phyloP scores from a whole-genome alignment of 1,284 basidiomycete genomes.

The Lignosus rhinocerotis region DNA sequence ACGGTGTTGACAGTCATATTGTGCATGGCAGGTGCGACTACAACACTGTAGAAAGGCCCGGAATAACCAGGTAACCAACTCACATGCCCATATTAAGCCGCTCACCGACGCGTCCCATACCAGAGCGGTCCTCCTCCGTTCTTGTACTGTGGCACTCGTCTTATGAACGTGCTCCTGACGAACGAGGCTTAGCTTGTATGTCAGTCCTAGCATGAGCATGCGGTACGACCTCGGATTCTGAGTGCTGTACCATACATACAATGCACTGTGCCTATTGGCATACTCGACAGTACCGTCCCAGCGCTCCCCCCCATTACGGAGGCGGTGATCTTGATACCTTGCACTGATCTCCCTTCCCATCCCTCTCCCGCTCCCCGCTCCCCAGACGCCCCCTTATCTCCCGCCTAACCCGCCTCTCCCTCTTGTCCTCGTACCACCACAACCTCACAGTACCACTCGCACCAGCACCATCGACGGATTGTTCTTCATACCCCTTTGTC shows the following conservation, averaged over 20 bases:
- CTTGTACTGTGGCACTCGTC: neutral
- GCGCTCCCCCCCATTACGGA: conserved; percentile 20
- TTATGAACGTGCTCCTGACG: conserved; percentile 3
- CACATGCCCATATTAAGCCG: neutral
- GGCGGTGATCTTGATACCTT: conserved; percentile 16
- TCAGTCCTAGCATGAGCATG: too few relatives aligned
- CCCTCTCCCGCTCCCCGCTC: neutral
- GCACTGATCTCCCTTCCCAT: conserved; percentile 5
- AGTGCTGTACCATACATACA: neutral
- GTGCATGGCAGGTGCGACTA: too few relatives aligned
- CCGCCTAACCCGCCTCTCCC: conserved; percentile 1
- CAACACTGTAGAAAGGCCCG: too few relatives aligned
- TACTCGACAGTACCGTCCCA: conserved; percentile 2
- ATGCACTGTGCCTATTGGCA: neutral
- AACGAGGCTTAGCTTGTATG: neutral
- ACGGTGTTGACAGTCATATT: too few relatives aligned
- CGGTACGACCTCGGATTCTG: conserved; percentile 1
- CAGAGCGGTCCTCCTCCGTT: neutral
- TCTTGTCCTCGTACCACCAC: conserved; percentile 15
- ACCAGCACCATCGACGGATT: conserved; percentile 5
- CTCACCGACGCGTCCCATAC: neutral
- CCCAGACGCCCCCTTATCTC: conserved; percentile 15
- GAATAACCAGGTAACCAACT: neutral
- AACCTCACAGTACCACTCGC: conserved; percentile 5
- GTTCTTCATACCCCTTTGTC: neutral